Evolutionary conservation across 306 rosid species (phyloP).

Genomic region (Sophora flavescens): DNA sequence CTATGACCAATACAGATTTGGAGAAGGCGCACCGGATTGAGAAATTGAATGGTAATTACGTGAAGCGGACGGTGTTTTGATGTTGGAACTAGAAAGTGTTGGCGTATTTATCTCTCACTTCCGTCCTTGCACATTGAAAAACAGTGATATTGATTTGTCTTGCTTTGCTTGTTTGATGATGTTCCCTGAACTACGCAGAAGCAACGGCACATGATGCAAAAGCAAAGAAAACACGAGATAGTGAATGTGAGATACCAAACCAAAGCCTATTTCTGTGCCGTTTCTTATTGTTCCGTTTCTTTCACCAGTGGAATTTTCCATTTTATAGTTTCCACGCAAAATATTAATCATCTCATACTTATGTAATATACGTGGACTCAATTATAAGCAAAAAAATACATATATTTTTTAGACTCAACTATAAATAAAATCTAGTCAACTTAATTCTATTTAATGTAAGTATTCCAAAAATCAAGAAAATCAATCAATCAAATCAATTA

Average conservation of each 20-base stretch:
- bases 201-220: conserved; percentile 47
- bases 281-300: conserved; percentile 29
- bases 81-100: conserved; percentile 45
- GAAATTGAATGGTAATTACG: conserved; percentile 46
- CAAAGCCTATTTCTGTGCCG: conserved; percentile 44
- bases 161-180: conserved; percentile 31
- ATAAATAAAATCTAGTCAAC: no score
- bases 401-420: no score
- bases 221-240: conserved; percentile 16
- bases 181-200: conserved; percentile 36
- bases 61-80: conserved; percentile 53
- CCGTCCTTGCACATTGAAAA: conserved; percentile 3
- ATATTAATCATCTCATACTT: not conserved
- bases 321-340: conserved; percentile 20
- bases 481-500: no score
- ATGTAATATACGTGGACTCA: no score
- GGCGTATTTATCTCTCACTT: conserved; percentile 24
- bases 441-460: no score
- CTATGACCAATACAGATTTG: conserved; percentile 42
- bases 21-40: conserved; percentile 47
- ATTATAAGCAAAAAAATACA: no score
- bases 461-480: no score
- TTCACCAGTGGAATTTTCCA: not conserved
- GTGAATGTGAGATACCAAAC: not conserved
- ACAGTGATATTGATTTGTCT: conserved; percentile 43